Evolutionary conservation across 768 basidiomycete species (phyloP).

Genomic region (Mycena albidolilacea): DNA sequence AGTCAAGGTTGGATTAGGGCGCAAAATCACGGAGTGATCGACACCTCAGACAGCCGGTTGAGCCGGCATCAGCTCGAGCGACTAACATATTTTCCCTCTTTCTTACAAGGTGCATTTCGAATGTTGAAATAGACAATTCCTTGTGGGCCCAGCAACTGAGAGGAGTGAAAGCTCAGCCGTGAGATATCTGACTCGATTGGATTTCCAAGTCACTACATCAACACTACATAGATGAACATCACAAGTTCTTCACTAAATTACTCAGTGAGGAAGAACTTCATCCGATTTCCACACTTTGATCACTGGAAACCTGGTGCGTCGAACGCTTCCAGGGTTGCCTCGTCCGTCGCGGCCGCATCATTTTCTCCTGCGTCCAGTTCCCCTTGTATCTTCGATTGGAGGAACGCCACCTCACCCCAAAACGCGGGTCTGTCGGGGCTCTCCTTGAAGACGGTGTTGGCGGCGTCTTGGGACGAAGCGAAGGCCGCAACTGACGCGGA

Average conservation of each 20-base stretch:
- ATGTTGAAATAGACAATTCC: too few relatives aligned
- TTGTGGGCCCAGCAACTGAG: too few relatives aligned
- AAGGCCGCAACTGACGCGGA: constrained; percentile 3
- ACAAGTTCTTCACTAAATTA: constrained; percentile 8
- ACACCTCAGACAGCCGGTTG: too few relatives aligned
- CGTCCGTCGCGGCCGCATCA: constrained; percentile 6
- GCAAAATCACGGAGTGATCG: too few relatives aligned
- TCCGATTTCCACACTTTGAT: background rate
- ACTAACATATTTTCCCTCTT: too few relatives aligned
- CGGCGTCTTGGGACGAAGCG: constrained; percentile 10
- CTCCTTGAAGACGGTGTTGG: background rate
- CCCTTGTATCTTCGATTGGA: constrained; percentile 7
- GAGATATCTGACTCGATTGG: background rate
- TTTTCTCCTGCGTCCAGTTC: constrained; percentile 10
- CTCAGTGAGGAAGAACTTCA: constrained; percentile 5
- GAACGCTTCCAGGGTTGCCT: constrained; percentile 8
- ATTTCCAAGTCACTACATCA: constrained; percentile 1
- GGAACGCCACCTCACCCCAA: constrained; percentile 1
- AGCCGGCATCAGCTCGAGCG: too few relatives aligned
- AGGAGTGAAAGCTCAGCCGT: background rate
- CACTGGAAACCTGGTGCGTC: constrained; percentile 5
- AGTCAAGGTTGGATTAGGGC: too few relatives aligned
- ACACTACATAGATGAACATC: constrained; percentile 6
- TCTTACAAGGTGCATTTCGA: too few relatives aligned
- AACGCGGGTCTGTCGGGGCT: constrained; percentile 5